A percentile compares a stretch with the other conserved stretches of the same genome.
Evolutionary conservation across 2,329 filamentous ascomycete species (phyloP).

Genomic region (Pseudogymnoascus sp.): DNA sequence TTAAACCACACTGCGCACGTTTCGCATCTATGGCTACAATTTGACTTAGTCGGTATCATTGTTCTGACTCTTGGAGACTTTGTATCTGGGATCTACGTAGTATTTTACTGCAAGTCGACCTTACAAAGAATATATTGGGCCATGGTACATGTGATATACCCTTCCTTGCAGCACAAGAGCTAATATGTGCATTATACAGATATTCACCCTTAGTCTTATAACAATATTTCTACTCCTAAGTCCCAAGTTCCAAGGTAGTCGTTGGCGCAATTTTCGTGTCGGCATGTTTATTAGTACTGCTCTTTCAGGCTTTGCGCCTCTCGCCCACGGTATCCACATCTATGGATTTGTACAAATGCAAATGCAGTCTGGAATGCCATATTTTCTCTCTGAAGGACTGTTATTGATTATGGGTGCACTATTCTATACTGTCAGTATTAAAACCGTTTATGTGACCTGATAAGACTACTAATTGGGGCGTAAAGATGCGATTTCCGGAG

Average conservation of each 20-base stretch:
- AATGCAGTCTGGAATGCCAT: conserved; percentile 16
- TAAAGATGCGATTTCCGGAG: conserved; percentile 18
- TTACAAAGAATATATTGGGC: conserved; percentile 30
- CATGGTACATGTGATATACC: conserved; percentile 24
- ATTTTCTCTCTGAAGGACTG: conserved; percentile 16
- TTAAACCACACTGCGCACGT: conserved; percentile 33
- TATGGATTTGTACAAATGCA: conserved; percentile 15
- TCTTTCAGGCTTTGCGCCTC: conserved; percentile 21
- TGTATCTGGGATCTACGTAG: conserved; percentile 33
- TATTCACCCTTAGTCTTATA: conserved; percentile 27
- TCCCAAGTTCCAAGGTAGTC: conserved; percentile 16
- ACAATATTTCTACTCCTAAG: conserved; percentile 28
- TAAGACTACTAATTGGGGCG: background rate
- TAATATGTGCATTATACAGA: conserved; percentile 22
- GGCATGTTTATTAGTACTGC: conserved; percentile 21
- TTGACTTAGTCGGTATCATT: conserved; percentile 35
- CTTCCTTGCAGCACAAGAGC: background rate
- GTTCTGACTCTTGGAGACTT: conserved; percentile 33
- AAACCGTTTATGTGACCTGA: background rate
- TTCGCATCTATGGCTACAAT: conserved; percentile 31
- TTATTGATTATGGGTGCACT: conserved; percentile 14
- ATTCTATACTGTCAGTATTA: conserved; percentile 9
- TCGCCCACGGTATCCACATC: conserved; percentile 20
- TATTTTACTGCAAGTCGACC: conserved; percentile 32
- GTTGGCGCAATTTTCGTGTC: conserved; percentile 18